Evolutionary conservation across 306 rosid genomes (phyloP).

Genomic region (Sophora flavescens): DNA sequence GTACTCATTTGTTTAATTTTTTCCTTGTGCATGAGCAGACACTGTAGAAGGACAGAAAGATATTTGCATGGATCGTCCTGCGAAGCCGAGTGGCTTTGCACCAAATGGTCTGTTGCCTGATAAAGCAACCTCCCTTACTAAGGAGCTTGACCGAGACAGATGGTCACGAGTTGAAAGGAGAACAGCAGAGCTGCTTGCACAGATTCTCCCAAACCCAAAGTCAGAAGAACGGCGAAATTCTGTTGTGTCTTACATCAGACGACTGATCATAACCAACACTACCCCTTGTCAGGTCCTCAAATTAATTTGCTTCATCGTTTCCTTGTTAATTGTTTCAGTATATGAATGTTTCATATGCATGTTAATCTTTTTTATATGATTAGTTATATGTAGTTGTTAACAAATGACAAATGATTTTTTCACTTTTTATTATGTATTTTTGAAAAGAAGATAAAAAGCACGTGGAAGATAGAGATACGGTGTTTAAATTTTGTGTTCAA

Average conservation of each 20-base stretch:
- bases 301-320: neutral
- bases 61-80: slow-evolving; percentile 63
- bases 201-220: slow-evolving; percentile 67
- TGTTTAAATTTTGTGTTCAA: too few relatives aligned
- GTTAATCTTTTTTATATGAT: neutral
- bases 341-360: neutral
- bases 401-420: too few relatives aligned
- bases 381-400: too few relatives aligned
- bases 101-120: slow-evolving; percentile 70
- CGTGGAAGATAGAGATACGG: too few relatives aligned
- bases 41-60: neutral
- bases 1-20: neutral
- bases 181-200: slow-evolving; percentile 62
- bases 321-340: neutral
- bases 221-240: slow-evolving; percentile 69
- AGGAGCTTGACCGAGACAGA: slow-evolving; percentile 60
- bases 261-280: slow-evolving; percentile 55
- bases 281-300: slow-evolving; percentile 70
- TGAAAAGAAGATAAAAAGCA: too few relatives aligned
- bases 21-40: neutral
- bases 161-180: slow-evolving; percentile 74
- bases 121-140: slow-evolving; percentile 55
- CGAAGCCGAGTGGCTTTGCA: slow-evolving; percentile 57
- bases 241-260: slow-evolving; percentile 63
- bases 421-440: too few relatives aligned